A percentile compares a stretch with the other conserved stretches of the same genome.
phyloP scores from a whole-genome alignment of 495 filamentous ascomycete species.

The Penicillium malachiteum region DNA sequence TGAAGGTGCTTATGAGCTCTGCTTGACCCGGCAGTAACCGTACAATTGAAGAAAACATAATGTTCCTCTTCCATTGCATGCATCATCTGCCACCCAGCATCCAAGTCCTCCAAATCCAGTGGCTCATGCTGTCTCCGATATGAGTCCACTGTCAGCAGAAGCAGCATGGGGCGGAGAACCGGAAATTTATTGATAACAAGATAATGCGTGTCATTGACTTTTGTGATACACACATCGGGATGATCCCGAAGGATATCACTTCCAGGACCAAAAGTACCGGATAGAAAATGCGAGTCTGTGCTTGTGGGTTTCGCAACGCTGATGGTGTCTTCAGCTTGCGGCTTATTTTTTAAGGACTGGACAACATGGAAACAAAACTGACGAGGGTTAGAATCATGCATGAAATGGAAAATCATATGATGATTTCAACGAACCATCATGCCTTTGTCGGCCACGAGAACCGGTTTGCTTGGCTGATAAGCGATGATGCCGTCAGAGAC shows the following conservation, averaged over 20 bases:
- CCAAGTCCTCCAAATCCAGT: constrained; percentile 18
- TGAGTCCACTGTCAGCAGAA: constrained; percentile 40
- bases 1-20: constrained; percentile 47
- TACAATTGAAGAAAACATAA: constrained; percentile 39
- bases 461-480: constrained; percentile 11
- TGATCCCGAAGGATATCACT: constrained; percentile 17
- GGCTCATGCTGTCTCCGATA: constrained; percentile 34
- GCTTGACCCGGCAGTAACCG: constrained; percentile 35
- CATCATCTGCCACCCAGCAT: constrained; percentile 20
- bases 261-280: constrained; percentile 11
- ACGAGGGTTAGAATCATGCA: background rate
- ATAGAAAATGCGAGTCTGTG: background rate
- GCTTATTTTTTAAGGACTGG: constrained; percentile 7
- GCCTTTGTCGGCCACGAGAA: constrained; percentile 8
- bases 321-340: constrained; percentile 11
- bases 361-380: constrained; percentile 16
- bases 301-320: background rate
- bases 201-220: constrained; percentile 27
- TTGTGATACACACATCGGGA: constrained; percentile 12
- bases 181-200: constrained; percentile 42
- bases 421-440: constrained; percentile 13
- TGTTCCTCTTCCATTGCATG: constrained; percentile 14
- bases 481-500: constrained; percentile 12
- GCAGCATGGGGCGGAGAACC: constrained; percentile 37
- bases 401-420: background rate